Percentiles rank a stretch among this genome's conserved stretches.
phyloP scores from a whole-genome alignment of 306 rosid species.

The Lathyrus oleraceus region DNA sequence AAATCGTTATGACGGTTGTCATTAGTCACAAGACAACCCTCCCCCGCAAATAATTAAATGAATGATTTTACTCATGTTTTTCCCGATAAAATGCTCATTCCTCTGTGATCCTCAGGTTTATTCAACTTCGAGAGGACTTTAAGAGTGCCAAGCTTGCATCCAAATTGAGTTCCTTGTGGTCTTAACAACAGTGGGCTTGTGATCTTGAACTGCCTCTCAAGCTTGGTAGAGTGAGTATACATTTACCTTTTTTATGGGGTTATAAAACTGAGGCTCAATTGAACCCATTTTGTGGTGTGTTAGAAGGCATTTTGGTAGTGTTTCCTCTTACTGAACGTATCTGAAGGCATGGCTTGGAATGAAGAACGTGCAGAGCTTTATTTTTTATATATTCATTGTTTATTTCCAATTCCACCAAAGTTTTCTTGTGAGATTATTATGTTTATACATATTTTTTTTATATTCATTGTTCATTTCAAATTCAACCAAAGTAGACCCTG shows the following conservation, averaged over 20 bases:
- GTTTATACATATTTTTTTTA: slow-evolving; percentile 11
- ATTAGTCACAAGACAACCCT: background rate
- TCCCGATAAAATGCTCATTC: slow-evolving; percentile 38
- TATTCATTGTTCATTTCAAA: slow-evolving; percentile 28
- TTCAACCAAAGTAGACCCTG: slow-evolving; percentile 14
- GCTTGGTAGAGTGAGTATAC: slow-evolving; percentile 1
- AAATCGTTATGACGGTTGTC: background rate
- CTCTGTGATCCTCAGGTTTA: slow-evolving; percentile 57
- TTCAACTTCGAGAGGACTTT: slow-evolving; percentile 95
- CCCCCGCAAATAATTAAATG: background rate
- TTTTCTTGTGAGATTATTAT: slow-evolving; percentile 29
- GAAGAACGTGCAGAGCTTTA: slow-evolving; percentile 34
- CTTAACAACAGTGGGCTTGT: slow-evolving; percentile 37
- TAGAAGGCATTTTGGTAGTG: slow-evolving; percentile 24
- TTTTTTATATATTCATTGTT: slow-evolving; percentile 18
- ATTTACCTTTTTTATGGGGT: slow-evolving; percentile 22
- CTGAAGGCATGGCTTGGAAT: slow-evolving; percentile 41
- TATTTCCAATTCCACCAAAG: slow-evolving; percentile 3
- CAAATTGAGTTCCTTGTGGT: slow-evolving; percentile 83
- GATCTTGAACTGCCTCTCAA: slow-evolving; percentile 27
- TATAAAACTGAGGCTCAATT: slow-evolving; percentile 31
- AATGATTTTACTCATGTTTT: slow-evolving; percentile 4
- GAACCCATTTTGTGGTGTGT: slow-evolving; percentile 35
- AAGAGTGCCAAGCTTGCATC: slow-evolving; percentile 95
- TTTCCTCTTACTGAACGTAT: slow-evolving; percentile 29